Evolutionary conservation across 768 basidiomycete genomes (phyloP), one percentile per base, ranked within the genome.

Genomic region (Chalciporus pseudorubinellus): DNA sequence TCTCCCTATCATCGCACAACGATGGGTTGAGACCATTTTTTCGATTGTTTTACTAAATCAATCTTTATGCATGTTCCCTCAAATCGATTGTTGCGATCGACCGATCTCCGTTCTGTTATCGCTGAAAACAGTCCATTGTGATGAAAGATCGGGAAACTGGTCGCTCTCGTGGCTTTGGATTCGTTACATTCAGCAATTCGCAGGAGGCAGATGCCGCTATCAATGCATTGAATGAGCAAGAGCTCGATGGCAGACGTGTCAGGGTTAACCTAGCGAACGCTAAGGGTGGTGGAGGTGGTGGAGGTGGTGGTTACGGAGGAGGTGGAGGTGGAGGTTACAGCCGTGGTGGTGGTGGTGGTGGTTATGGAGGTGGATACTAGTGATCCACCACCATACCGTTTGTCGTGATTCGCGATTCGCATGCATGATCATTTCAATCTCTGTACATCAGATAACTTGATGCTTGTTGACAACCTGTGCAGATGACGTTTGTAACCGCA

Each of bases 111-210:
- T 56, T 34, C 46, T 47, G 46, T 56, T 38, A 21, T 55, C 50
- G 22, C 34, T 51, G 36, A 45, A 43, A 50, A 52, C 47, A 69
- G 67, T 63, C 60, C 54, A 66, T 70, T 50, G 69, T 70, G 50
- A 70, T 72, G 69, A 67, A 71, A 63, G 80, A 82, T 67, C 76
- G 79, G 51, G 81, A 81, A 57, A 81, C 80, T 44, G 77, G 78
- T 50, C 77, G 80, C 55, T 79, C 78, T 50, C 73, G 81, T 59
- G 80, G 80, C 55, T 81, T 81, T 67, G 80, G 79, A 51, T 81
- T 81, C 58, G 80, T 81, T 56, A 77, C 74, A 38, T 74, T 65
- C 38, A 18, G n/a, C 41, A 40, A 43, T 50, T 3, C 26, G 3
- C 39, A 41, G 0, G 70, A 79, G 59, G 80, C 80, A 50, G 52